These are phyloP conservation scores for Neopestalotiopsis clavispora DNA, from an alignment of 2,329 filamentous ascomycete species.

Conservation along the genomic window DNA sequence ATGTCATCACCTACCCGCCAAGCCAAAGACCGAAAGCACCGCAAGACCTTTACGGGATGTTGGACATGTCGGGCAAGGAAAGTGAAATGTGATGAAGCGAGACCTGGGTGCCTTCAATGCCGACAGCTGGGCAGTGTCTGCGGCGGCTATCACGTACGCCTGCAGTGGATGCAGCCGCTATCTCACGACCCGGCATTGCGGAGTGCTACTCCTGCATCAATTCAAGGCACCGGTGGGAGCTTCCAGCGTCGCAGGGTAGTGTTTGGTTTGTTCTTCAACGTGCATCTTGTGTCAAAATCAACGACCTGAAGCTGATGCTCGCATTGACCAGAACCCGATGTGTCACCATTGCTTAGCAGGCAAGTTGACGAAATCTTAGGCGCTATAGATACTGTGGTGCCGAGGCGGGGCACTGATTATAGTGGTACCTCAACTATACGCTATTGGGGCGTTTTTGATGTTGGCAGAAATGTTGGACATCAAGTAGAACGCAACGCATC, in stretches of 20 bases:
- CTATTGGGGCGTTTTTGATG: background rate
- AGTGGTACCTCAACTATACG: background rate
- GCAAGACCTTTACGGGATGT: conserved; percentile 38
- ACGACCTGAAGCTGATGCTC: background rate
- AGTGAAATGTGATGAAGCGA: conserved; percentile 43
- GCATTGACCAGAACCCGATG: background rate
- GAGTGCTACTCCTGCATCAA: background rate
- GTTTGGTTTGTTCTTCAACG: background rate
- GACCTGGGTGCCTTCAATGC: conserved; percentile 40
- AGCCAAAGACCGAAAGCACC: conserved; percentile 23
- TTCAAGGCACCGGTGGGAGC: background rate
- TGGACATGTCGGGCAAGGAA: conserved; percentile 43
- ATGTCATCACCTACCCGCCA: background rate
- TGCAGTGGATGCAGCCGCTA: conserved; percentile 32
- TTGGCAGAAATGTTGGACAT: background rate
- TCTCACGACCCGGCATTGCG: background rate
- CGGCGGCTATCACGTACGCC: conserved; percentile 36
- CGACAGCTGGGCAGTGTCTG: conserved; percentile 33
- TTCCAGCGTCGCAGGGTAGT: background rate
- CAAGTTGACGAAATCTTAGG: background rate
- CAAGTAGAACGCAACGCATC: background rate
- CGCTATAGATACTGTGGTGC: background rate
- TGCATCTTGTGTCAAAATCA: background rate
- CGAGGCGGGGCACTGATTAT: background rate
- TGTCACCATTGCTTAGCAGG: background rate